These are phyloP conservation scores for Carallia brachiata DNA, from an alignment of 345 rosid genomes.

Conservation along the genomic window DNA sequence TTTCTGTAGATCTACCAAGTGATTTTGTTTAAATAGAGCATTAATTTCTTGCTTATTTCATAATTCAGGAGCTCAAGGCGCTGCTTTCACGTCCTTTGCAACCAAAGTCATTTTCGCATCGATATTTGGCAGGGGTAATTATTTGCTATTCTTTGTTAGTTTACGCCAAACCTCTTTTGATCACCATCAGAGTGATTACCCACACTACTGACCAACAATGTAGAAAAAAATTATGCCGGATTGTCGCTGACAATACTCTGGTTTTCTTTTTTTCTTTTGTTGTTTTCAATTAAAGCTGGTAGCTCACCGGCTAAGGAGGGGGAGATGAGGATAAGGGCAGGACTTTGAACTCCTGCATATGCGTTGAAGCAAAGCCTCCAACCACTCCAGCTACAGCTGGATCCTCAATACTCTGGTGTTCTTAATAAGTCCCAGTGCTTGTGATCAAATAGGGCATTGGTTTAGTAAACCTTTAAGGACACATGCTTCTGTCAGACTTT, in stretches of 20 bases:
- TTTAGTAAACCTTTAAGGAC: too few species aligned
- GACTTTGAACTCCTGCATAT: too few species aligned
- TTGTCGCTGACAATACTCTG: neutral
- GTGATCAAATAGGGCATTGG: neutral
- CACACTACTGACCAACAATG: neutral
- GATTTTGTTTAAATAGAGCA: neutral
- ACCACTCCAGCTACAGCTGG: too few species aligned
- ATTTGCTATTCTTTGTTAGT: neutral
- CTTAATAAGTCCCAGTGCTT: neutral
- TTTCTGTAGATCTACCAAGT: neutral
- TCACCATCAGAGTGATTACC: neutral
- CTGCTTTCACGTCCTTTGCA: conserved; percentile 72
- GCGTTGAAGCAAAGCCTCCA: too few species aligned
- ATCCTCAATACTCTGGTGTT: neutral
- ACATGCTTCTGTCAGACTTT: too few species aligned
- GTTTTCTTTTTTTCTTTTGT: too few species aligned
- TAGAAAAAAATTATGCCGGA: neutral
- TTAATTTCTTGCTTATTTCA: conserved; percentile 18
- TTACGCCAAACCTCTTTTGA: neutral
- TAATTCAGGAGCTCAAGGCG: conserved; percentile 64
- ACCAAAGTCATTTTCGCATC: conserved; percentile 80
- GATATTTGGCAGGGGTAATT: conserved; percentile 86
- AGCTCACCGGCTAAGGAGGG: too few species aligned
- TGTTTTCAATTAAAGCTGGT: too few species aligned
- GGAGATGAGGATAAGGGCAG: too few species aligned